A percentile compares a stretch with the other conserved stretches of the same genome.
Conservation (phyloP, 805 yeast species). For the Lipomyces japonicus region DNA sequence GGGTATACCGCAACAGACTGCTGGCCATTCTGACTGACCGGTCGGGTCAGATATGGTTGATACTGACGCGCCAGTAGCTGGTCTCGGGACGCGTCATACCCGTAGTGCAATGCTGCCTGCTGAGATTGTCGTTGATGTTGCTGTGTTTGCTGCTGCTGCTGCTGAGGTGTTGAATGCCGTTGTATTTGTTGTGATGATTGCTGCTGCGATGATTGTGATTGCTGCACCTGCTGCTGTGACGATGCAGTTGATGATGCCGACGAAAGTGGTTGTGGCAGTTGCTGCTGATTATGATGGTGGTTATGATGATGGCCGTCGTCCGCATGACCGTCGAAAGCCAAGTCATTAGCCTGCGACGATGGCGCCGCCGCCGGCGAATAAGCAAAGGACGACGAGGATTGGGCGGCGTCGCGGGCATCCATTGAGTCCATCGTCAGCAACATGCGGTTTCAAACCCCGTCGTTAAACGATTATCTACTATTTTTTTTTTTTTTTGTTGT, state of each 20-base stretch:
- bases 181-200: not conserved
- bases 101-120: not conserved
- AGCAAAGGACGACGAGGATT: no score
- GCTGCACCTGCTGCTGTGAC: not conserved
- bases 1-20: constrained; percentile 1
- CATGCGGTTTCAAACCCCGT: no score
- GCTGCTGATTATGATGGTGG: not conserved
- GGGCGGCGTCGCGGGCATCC: no score
- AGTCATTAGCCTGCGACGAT: no score
- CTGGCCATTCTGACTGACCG: constrained; percentile 5
- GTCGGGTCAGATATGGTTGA: constrained; percentile 3
- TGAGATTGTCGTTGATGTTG: not conserved
- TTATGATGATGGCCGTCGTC: not conserved
- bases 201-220: not conserved
- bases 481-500: no score
- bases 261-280: not conserved
- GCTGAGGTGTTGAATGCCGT: not conserved
- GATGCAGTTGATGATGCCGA: not conserved
- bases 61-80: constrained; percentile 10
- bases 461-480: no score
- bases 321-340: not conserved
- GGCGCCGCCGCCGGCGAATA: no score
- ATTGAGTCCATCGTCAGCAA: no score
- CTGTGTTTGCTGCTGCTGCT: not conserved
- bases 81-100: not conserved